phyloP scores from a whole-genome alignment of 495 filamentous ascomycete species.

The Xylaria longipes region DNA sequence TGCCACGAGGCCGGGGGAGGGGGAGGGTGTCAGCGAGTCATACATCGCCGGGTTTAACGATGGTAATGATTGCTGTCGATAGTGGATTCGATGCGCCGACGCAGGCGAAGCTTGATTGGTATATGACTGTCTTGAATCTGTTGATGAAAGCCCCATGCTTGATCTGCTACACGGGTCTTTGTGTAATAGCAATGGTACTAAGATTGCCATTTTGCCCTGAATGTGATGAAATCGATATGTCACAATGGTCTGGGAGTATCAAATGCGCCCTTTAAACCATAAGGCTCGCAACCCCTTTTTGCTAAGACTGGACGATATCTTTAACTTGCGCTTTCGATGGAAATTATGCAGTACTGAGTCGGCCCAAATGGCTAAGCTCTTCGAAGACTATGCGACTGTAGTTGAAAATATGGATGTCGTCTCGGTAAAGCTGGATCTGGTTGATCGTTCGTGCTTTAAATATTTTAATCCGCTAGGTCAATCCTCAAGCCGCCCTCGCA shows the following conservation, averaged over 20 bases:
- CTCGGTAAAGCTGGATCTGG: neutral
- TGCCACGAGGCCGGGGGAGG: conserved; percentile 24
- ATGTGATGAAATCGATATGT: neutral
- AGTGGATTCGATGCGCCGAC: conserved; percentile 25
- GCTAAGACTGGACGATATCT: neutral
- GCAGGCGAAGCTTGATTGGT: conserved; percentile 8
- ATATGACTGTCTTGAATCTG: conserved; percentile 25
- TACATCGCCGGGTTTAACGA: conserved; percentile 23
- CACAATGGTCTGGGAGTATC: neutral
- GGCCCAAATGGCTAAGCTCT: neutral
- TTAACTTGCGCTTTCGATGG: neutral
- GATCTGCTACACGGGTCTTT: conserved; percentile 27
- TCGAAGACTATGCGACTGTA: neutral
- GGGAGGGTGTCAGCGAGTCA: conserved; percentile 7
- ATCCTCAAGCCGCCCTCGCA: neutral
- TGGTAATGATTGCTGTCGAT: conserved; percentile 37
- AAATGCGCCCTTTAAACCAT: neutral
- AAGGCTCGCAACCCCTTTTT: neutral
- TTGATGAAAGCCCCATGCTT: conserved; percentile 4
- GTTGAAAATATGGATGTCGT: neutral
- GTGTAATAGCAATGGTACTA: conserved; percentile 35
- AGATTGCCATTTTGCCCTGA: conserved; percentile 29
- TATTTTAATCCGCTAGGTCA: neutral
- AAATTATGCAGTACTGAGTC: neutral
- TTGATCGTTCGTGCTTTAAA: neutral